phyloP scores from a whole-genome alignment of 176 grass and related monocot species.

The Saccharum officinarum region DNA sequence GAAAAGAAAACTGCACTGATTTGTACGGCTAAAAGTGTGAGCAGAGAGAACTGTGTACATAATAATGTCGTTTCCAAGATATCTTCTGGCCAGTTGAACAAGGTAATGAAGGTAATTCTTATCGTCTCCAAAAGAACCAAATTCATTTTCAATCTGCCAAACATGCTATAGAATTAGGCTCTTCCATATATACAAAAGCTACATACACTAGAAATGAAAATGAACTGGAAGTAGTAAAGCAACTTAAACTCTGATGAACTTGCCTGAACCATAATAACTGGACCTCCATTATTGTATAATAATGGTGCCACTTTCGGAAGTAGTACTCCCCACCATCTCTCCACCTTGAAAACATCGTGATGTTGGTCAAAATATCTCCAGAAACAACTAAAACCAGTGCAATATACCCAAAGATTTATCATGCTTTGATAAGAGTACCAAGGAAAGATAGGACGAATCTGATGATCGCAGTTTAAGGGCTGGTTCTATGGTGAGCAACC shows the following conservation, averaged over 20 bases:
- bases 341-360: constrained; percentile 58
- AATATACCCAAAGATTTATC: not conserved
- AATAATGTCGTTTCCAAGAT: constrained; percentile 72
- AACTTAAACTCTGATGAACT: constrained; percentile 36
- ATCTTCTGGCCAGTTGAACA: constrained; percentile 69
- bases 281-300: constrained; percentile 83
- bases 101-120: constrained; percentile 84
- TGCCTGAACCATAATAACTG: constrained; percentile 95
- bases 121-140: constrained; percentile 91
- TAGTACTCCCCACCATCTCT: constrained; percentile 88
- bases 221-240: not conserved
- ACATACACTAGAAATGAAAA: constrained; percentile 16
- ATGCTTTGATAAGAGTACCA: constrained; percentile 54
- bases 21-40: constrained; percentile 27
- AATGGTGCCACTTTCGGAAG: constrained; percentile 74
- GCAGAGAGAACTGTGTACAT: constrained; percentile 53
- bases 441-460: constrained; percentile 72
- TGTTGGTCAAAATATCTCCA: constrained; percentile 36
- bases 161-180: constrained; percentile 26
- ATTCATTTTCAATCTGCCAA: constrained; percentile 96
- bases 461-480: constrained; percentile 82
- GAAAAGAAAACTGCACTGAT: constrained; percentile 18
- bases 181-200: constrained; percentile 23
- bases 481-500: constrained; percentile 88
- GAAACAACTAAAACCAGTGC: constrained; percentile 13